A percentile compares a stretch with the other conserved stretches of the same genome.
These are phyloP conservation scores for Rhodotorula sp. DNA, from an alignment of 1,284 basidiomycete genomes.

Conservation along the genomic window DNA sequence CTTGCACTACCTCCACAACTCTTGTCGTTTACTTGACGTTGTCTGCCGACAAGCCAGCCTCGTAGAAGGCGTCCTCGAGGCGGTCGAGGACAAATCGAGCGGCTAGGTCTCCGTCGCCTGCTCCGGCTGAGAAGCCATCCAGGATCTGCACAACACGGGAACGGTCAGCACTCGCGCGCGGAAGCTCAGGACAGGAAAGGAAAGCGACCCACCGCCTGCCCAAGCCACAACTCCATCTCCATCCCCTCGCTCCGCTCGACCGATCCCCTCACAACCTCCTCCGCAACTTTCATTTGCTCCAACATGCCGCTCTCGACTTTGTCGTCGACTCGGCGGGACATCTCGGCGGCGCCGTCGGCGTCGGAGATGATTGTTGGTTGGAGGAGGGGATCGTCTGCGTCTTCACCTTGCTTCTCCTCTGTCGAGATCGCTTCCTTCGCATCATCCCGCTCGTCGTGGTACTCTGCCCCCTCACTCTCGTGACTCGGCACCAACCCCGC, in stretches of 20 bases:
- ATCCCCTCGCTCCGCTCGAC: not conserved
- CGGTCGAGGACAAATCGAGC: conserved; percentile 1
- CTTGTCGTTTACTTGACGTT: no score
- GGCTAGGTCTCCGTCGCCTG: conserved; percentile 7
- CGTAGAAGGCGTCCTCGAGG: conserved; percentile 5
- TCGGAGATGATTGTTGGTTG: conserved; percentile 20
- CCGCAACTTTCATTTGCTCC: not conserved
- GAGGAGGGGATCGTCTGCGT: not conserved
- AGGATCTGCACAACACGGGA: conserved; percentile 2
- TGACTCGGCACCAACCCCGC: conserved; percentile 8
- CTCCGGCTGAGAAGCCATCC: not conserved
- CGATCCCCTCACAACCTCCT: not conserved
- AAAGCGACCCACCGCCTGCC: conserved; percentile 4
- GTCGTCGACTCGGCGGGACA: conserved; percentile 8
- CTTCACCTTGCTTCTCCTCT: not conserved
- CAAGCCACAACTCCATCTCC: conserved; percentile 23
- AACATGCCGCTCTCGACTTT: not conserved
- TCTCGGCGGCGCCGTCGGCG: conserved; percentile 6
- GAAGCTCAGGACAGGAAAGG: not conserved
- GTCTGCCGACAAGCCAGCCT: not conserved
- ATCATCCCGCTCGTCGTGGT: not conserved
- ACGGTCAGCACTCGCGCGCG: no score
- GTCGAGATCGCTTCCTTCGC: not conserved
- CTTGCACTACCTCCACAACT: no score
- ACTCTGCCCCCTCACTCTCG: not conserved